Percentiles rank a stretch among this genome's conserved stretches.
These are phyloP conservation scores for Closterium sp. DNA, from an alignment of 139 green algal species.

Conservation along the genomic window DNA sequence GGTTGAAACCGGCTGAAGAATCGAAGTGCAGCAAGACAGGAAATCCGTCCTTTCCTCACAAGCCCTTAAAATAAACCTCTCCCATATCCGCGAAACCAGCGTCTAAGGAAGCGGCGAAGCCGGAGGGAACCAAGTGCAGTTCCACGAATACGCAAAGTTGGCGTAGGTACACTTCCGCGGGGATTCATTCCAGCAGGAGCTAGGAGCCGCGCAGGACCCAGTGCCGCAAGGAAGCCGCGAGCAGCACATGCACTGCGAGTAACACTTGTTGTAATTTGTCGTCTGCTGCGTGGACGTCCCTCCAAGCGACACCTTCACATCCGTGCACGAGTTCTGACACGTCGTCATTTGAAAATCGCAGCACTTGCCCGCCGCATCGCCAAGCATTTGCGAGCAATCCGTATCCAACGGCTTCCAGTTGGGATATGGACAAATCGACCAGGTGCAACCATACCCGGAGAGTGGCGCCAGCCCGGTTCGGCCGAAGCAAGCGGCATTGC, in stretches of 20 bases:
- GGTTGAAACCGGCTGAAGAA: not conserved
- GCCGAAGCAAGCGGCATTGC: conserved; percentile 1
- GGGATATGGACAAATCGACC: not conserved
- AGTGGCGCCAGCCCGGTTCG: not conserved
- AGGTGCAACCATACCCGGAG: not conserved
- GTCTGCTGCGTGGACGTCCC: not conserved
- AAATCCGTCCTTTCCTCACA: not conserved
- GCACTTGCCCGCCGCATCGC: not conserved
- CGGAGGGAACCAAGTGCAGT: not conserved
- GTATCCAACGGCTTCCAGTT: not conserved
- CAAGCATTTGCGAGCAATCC: not conserved
- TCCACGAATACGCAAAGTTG: not conserved
- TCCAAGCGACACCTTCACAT: not conserved
- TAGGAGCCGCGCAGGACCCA: not conserved
- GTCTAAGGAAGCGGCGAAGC: not conserved
- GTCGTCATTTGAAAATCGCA: not conserved
- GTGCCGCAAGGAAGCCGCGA: not conserved
- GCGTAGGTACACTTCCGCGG: not conserved
- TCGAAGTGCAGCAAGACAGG: not conserved
- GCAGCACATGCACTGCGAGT: not conserved
- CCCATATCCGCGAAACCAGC: not conserved
- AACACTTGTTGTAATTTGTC: not conserved
- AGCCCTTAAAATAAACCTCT: too few relatives aligned
- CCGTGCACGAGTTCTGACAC: not conserved
- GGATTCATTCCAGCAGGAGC: not conserved